Evolutionary conservation across 495 filamentous ascomycete genomes (phyloP).

Genomic region (Pseudoneurospora amorphoporcata): DNA sequence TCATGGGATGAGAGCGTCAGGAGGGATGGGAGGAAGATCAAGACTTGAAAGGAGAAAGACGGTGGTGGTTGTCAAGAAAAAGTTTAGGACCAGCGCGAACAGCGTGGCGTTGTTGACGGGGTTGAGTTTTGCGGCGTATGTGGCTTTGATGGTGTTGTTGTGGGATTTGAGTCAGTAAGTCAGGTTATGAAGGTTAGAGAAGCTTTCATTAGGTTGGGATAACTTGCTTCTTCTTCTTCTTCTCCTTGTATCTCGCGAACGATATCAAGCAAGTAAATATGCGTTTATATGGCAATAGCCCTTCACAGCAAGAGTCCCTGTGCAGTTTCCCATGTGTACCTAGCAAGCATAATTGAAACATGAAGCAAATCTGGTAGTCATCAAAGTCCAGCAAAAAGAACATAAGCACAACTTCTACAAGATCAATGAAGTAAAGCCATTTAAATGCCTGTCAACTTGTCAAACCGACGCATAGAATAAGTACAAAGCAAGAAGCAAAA

Average conservation of each 20-base stretch:
- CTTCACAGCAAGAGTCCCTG: neutral
- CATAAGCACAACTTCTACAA: neutral
- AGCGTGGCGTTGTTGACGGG: slow-evolving; percentile 69
- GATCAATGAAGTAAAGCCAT: neutral
- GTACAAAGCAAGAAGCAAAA: slow-evolving; percentile 4
- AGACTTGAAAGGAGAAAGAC: slow-evolving; percentile 13
- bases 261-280: slow-evolving; percentile 1
- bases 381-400: neutral
- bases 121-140: slow-evolving; percentile 76
- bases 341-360: neutral
- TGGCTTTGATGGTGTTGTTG: slow-evolving; percentile 66
- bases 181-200: neutral
- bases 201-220: neutral
- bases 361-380: neutral
- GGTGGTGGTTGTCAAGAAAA: slow-evolving; percentile 42
- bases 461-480: neutral
- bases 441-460: neutral
- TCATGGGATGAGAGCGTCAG: neutral
- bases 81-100: slow-evolving; percentile 83
- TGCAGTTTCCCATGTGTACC: neutral
- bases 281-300: neutral
- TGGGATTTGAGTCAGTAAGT: slow-evolving; percentile 36
- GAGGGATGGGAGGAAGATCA: neutral
- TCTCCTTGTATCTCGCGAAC: neutral
- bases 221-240: neutral